Evolutionary conservation across 495 filamentous ascomycete genomes (phyloP).

Genomic region (Pseudomonodictys pantanalensis): DNA sequence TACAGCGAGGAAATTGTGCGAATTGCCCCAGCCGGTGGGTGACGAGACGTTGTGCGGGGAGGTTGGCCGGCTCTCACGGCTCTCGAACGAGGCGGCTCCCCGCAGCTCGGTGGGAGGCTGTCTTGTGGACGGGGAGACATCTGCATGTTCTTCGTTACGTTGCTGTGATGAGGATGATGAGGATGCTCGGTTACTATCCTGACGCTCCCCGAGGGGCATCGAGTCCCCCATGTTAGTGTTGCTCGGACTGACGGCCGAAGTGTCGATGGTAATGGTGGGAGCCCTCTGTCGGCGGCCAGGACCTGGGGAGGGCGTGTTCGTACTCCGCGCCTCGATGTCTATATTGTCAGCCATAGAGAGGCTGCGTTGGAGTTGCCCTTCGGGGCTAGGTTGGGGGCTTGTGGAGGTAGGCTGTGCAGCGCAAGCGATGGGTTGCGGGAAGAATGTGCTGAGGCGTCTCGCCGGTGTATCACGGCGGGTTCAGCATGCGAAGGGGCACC

Average conservation of each 20-base stretch:
- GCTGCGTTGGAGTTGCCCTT: slow-evolving; percentile 5
- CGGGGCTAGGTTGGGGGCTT: slow-evolving; percentile 2
- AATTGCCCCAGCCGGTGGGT: slow-evolving; percentile 51
- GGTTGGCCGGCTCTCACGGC: slow-evolving; percentile 73
- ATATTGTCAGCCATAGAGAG: slow-evolving; percentile 28
- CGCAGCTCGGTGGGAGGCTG: slow-evolving; percentile 56
- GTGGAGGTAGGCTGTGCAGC: slow-evolving; percentile 27
- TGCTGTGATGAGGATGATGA: slow-evolving; percentile 9
- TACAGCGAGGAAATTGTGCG: slow-evolving; percentile 61
- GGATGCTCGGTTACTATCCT: slow-evolving; percentile 17
- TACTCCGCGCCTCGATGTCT: slow-evolving; percentile 8
- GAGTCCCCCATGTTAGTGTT: slow-evolving; percentile 28
- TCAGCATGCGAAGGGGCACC: slow-evolving; percentile 17
- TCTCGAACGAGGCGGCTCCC: slow-evolving; percentile 66
- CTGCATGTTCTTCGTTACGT: neutral
- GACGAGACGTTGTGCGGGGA: slow-evolving; percentile 89
- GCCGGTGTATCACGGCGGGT: slow-evolving; percentile 16
- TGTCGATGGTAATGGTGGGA: slow-evolving; percentile 39
- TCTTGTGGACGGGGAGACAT: slow-evolving; percentile 16
- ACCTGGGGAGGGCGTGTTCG: slow-evolving; percentile 31
- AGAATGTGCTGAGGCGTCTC: slow-evolving; percentile 28
- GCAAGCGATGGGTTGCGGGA: slow-evolving; percentile 17
- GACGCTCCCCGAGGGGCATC: slow-evolving; percentile 11
- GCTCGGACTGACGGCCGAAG: slow-evolving; percentile 31
- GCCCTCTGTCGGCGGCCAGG: slow-evolving; percentile 34